phyloP scores from a whole-genome alignment of 1,139 yeast species.

The Debaryomyces singareniensis region DNA sequence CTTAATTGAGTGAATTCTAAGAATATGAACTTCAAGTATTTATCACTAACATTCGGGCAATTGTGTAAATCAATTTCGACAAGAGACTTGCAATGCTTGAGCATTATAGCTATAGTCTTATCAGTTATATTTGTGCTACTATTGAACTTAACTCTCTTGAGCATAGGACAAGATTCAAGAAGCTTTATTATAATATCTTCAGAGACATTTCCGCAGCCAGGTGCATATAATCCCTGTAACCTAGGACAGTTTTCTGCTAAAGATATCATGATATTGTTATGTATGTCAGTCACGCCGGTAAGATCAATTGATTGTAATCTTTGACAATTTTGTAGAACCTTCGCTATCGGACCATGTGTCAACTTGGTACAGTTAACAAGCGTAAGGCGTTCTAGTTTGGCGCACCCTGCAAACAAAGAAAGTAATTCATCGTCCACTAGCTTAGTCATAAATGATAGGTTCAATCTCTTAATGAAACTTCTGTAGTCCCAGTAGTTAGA shows the following conservation, averaged over 20 bases:
- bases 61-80: slow-evolving; percentile 89
- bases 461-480: slow-evolving; percentile 68
- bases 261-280: slow-evolving; percentile 65
- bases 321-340: slow-evolving; percentile 58
- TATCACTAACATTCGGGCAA: slow-evolving; percentile 69
- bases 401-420: slow-evolving; percentile 56
- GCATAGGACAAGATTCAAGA: slow-evolving; percentile 59
- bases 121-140: slow-evolving; percentile 67
- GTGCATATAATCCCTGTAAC: slow-evolving; percentile 86
- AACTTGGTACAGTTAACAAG: slow-evolving; percentile 72
- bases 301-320: slow-evolving; percentile 81
- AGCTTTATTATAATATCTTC: slow-evolving; percentile 60
- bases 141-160: slow-evolving; percentile 78
- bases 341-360: slow-evolving; percentile 54
- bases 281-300: slow-evolving; percentile 68
- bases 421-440: slow-evolving; percentile 58
- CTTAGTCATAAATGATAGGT: slow-evolving; percentile 69
- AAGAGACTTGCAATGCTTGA: slow-evolving; percentile 64
- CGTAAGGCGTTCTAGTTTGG: slow-evolving; percentile 77
- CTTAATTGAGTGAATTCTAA: slow-evolving; percentile 62
- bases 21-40: slow-evolving; percentile 55
- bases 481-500: slow-evolving; percentile 69
- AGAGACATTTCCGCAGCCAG: slow-evolving; percentile 68
- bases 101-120: slow-evolving; percentile 56
- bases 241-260: slow-evolving; percentile 68